Base-by-base conservation (phyloP, 208 protist genomes). In the Leishmania mexicana region DNA sequence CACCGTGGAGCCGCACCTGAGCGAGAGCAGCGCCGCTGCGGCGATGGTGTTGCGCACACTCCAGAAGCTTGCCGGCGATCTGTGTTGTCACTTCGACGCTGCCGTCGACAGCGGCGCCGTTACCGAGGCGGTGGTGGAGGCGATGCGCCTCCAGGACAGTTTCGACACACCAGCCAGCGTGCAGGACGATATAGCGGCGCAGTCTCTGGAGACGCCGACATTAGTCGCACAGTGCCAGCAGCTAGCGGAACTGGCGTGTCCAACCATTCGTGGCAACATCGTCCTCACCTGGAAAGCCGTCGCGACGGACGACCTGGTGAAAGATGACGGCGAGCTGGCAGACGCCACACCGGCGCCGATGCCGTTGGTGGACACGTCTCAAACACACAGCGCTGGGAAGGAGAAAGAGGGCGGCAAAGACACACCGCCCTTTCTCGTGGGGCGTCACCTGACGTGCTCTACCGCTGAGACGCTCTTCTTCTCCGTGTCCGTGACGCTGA, bases 381-480 rank as follows among this genome's bases (percentile, higher is more conserved):
- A 24, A 73, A 42, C 42, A 51, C 24, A 15, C 24, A 42, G 68
- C 10, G 24, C 31, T 73, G 42, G 53, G 62, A 54, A 80, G n/a
- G 60, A 60, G 45, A 40, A 68, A 51, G 40, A 47, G 8, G 49
- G 73, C 31, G 47, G 73, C 21, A 51, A 58, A 28, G 38, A 58
- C 65, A 38, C 40, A 11, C 60, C 70, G 8, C 51, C 24, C 19
- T 87, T 85, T 47, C 13, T n/a, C 8, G 94, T 96, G 47, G 79
- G 81, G 11, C 92, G 94, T 31, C 91, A 96, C 83, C 81, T 85
- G 49, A 87, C 83, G 6, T 95, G 92, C 83, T 95, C 91, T 78
- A 86, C 80, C 8, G 94, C 92, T 11, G 90, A 95, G 75, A 89
- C 85, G 73, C 81, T 96, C n/a, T 47, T 60, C 64, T 94, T 92